Base-by-base conservation (phyloP, 2,329 filamentous ascomycete species). In the Ophiocordyceps australis region DNA sequence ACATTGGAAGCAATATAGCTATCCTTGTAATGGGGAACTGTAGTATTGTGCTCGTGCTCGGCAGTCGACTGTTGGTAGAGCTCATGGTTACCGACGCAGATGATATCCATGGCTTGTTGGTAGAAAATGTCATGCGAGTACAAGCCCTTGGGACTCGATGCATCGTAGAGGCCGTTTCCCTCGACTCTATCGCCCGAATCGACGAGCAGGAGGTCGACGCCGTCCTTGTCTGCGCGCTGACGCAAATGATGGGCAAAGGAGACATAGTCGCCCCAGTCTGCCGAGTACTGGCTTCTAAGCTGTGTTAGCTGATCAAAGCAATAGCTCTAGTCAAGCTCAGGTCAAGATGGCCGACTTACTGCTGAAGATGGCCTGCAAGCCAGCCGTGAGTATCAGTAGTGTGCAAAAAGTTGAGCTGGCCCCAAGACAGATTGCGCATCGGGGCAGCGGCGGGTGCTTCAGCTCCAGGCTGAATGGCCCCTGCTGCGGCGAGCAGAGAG, bases 201-300 rank as follows among this genome's bases (percentile, higher is more conserved):
- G 34, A 98, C 59, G n/a, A 98, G 58, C n/a, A 98, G 57, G 11
- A 98, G 57, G 46, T 98, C 89, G 16, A 68, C 69, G 23, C 82
- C 83, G 27, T 74, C 62, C 2, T 71, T 65, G 42, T 94, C 79
- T 28, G 83, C 82, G 42, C 69, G 74, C 36, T 71, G 64, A 29
- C 70, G 76, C 61, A 98, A 70, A 44, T 86, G 82, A 19, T 75
- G 61, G 18, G 83, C 71, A 45, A 98, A 94, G 6, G 86, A 94
- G 40, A 95, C 66, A 50, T 95, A 98, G 53, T 98, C 89, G 30
- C 89, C 89, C 83, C 89, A 95, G 50, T 98, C 89, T 24, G 82
- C 86, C 6, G 81, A 85, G 51, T 91, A 98, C 32, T 89, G 86
- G 3, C 82, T 64, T 54, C 77, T 82, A 33, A 11, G 7, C 12